Base-by-base conservation (phyloP, 345 rosid genomes). In the Camelina hispida region DNA sequence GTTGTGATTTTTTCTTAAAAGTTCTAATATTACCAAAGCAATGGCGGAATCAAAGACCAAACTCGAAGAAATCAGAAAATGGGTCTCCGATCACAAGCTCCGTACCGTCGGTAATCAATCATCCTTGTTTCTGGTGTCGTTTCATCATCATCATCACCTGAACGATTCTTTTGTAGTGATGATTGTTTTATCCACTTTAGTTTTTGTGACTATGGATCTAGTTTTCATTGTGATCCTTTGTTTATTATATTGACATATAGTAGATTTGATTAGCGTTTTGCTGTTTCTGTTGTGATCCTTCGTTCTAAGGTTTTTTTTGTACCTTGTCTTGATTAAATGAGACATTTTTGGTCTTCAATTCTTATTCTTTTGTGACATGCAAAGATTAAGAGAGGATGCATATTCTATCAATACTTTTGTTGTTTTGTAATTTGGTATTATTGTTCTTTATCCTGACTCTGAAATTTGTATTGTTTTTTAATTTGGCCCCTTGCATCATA, bases 31-130 rank as follows among this genome's bases (percentile, higher is more conserved):
- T 30, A 57, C 35, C 38, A 50, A 50, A 8, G 34, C 57, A 72
- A 88, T 93, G 96, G 84, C 83, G 47, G 98, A 87, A 14, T 48
- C 84, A 7, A 87, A 83, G 83, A 81, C 74, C 72, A 86, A 79
- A 51, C 1, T 86, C 9, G 84, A 82, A 51, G 83, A 96, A 14
- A 25, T 79, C 1, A 85, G 93, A 80, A 83, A 83, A 73, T 93
- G 97, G 98, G 68, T 93, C 65, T 85, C 80, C 18, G 87, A 91
- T 4, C 88, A 93, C 86, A 93, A 93, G 80, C 97, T 91, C 15
- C 74, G 93, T 62, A 76, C 91, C n/a, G 98, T 93, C 68, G 96
- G 97, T 93, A 85, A 82, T 28, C 30, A 32, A 25, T 25, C 20
- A 10, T 46, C 30, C 43, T 14, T 13, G 15, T 23, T 18, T 17